Conservation (phyloP, 768 basidiomycete species). For the Auricularia cornea region DNA sequence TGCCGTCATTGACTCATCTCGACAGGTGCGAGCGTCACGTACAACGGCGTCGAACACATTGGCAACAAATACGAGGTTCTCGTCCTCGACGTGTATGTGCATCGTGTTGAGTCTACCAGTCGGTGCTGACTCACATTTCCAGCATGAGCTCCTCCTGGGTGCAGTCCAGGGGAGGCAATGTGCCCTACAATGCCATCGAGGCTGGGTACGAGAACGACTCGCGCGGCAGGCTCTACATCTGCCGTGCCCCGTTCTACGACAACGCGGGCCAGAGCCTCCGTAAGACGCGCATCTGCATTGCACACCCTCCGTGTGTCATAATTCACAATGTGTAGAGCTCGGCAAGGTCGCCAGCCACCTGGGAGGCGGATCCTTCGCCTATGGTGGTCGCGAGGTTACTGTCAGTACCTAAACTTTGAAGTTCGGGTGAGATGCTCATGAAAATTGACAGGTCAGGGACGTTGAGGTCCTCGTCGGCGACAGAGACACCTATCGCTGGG, state of each 20-base stretch:
- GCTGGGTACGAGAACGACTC: too few relatives aligned
- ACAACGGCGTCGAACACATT: too few relatives aligned
- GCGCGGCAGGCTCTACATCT: too few relatives aligned
- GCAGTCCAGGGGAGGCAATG: not conserved
- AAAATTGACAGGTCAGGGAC: not conserved
- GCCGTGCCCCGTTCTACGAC: too few relatives aligned
- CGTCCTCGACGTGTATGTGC: too few relatives aligned
- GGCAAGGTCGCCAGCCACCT: not conserved
- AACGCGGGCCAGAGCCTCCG: not conserved
- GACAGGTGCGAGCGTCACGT: too few relatives aligned
- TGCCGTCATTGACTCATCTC: too few relatives aligned
- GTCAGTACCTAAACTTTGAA: not conserved
- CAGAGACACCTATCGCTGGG: not conserved
- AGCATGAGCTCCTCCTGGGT: not conserved
- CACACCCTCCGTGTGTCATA: not conserved
- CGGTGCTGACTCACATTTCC: too few relatives aligned
- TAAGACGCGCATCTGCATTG: not conserved
- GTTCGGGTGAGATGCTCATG: not conserved
- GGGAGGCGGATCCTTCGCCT: not conserved
- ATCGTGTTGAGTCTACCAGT: too few relatives aligned
- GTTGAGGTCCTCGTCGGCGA: not conserved
- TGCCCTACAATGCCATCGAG: too few relatives aligned
- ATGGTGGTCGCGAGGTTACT: not conserved
- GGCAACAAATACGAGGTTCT: too few relatives aligned
- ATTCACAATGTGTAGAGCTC: not conserved